Base-by-base conservation (phyloP, 495 filamentous ascomycete genomes). In the Xylaria nigripes region DNA sequence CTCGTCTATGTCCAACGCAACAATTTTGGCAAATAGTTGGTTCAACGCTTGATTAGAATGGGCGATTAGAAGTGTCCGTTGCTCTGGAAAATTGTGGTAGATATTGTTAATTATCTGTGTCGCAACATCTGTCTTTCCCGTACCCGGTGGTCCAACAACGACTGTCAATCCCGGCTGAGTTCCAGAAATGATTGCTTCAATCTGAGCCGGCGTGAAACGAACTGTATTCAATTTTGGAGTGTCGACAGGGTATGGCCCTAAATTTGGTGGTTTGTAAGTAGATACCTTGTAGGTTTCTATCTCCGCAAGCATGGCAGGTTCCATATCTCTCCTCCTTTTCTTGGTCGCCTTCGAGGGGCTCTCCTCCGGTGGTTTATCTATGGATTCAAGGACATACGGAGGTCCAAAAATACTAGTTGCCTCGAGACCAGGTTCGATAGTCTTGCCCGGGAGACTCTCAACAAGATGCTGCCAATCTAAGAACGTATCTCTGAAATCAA, bases 51-150 rank as follows among this genome's bases (percentile, higher is more conserved):
- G 93, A 61, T 99, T 99, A 69, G 90, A 96, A 69, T 97, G 93
- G 10, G 93, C 94, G 58, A 99, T 85, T 36, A 99, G 82, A 22
- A 99, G 73, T 0, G 91, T 99, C 41, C 90, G 84, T 66, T 99
- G 90, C 23, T 79, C 76, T 15, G 94, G 93, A 66, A 95, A 97
- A 71, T 96, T 93, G 73, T 96, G 94, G 68, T 97, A 99, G 49
- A 99, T 86, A 65, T 96, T 96, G 77, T 89, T 95, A 71, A 99
- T 97, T 58, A 97, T 94, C 67, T 99, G 93, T 3, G 92, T 96
- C 23, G 89, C 90, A 51, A 99, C 94, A 70, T 99, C 93, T 24
- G 93, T 99, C 73, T 99, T 99, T 53, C 93, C 93, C 2, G 93
- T 99, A 13, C 93, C 93, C 8, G 93, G 93, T 38, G 93, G 93